Evolutionary conservation across 2,329 filamentous ascomycete genomes (phyloP), one percentile per base, ranked within the genome.

Genomic region (Tolypocladium amazonense): DNA sequence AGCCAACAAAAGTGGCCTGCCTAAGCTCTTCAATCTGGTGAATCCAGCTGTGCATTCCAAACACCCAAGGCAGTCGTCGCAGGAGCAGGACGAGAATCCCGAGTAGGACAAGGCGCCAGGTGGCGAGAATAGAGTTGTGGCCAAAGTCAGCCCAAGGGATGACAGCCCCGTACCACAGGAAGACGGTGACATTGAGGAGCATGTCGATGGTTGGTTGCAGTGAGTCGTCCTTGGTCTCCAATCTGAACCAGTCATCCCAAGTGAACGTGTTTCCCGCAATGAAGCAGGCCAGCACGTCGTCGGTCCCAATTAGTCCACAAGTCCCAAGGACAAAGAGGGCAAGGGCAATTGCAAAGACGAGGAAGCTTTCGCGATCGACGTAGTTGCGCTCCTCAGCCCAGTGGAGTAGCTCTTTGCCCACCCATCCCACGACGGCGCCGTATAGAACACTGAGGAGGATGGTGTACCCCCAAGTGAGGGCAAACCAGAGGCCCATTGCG

Each of bases 181-280:
- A 97, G 45, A 97, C 83, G 23, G 87, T 80, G 4, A 95, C 84
- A 69, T 97, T 97, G 60, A 97, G 86, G 2, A 97, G 80, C 91
- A 96, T 96, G 71, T 97, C 92, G 54, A 97, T 89, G 0, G 92
- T 96, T 0, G 92, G 92, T 70, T 97, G 92, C n/a, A 97, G 81
- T 2, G 89, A 92, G 68, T 97, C 93, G 65, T 96, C 92, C 66
- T 88, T 77, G 0, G 92, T 97, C 72, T 95, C 89, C 1, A 93
- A 77, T 0, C 92, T 88, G 73, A 96, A 97, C 91, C 90, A 95
- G 73, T 96, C 91, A 70, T 96, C 92, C 86, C 90, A 93, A 0
- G 90, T 96, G 65, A 97, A 96, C 1, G 84, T 84, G 68, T 96
- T 96, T 1, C 92, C 92, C 2, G 92, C 92, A 66, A 96, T 87